These are phyloP conservation scores for Lichtheimia ornata DNA, from an alignment of 371 early-diverging fungal genomes.

Conservation along the genomic window DNA sequence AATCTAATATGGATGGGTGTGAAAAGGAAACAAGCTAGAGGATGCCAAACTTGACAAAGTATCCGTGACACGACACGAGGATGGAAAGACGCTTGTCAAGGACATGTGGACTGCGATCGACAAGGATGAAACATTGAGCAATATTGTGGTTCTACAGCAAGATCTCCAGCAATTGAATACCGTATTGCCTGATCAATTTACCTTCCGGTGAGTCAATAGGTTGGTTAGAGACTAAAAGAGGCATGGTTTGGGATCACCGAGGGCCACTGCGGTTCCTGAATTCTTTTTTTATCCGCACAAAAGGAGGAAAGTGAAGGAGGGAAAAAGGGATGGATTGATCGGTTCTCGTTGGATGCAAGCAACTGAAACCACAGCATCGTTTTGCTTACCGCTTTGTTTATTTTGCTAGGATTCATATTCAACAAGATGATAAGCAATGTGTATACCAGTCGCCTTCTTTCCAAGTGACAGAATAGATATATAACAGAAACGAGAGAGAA, in stretches of 20 bases:
- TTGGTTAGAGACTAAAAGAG: background rate
- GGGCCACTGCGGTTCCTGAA: constrained; percentile 10
- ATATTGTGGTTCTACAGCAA: constrained; percentile 7
- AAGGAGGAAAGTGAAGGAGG: constrained; percentile 6
- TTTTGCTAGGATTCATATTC: constrained; percentile 1
- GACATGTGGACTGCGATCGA: constrained; percentile 2
- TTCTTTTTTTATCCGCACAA: constrained; percentile 9
- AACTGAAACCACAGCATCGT: background rate
- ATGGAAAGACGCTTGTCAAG: constrained; percentile 1
- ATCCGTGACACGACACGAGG: background rate
- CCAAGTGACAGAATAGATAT: constrained; percentile 5
- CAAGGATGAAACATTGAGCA: constrained; percentile 2
- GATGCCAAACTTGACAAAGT: constrained; percentile 5
- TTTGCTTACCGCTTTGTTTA: background rate
- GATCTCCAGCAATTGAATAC: constrained; percentile 6
- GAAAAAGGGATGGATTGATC: background rate
- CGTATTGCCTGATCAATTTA: constrained; percentile 8
- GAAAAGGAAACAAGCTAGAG: constrained; percentile 6
- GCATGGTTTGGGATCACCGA: constrained; percentile 8
- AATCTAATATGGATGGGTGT: too few species aligned
- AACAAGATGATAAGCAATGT: constrained; percentile 9
- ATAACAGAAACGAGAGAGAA: background rate
- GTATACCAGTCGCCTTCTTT: constrained; percentile 9
- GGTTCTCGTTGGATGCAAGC: background rate
- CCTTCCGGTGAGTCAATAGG: constrained; percentile 7